Percentiles rank a stretch among this genome's conserved stretches.
Evolutionary conservation across 176 grass and related monocot species (phyloP).

Genomic region (Triticum aestivum): DNA sequence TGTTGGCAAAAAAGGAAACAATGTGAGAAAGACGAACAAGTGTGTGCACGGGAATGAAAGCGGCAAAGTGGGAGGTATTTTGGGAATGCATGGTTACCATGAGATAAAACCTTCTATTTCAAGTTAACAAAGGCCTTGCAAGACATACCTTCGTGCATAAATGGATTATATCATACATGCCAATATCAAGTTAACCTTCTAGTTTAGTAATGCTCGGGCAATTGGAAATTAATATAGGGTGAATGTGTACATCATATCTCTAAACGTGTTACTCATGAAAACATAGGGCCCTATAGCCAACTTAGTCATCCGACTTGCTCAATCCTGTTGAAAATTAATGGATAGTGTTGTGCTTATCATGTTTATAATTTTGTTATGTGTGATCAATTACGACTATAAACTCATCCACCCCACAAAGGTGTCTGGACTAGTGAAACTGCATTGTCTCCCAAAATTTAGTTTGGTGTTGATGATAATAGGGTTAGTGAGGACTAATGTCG

Average conservation of each 20-base stretch:
- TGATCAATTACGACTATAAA: no score
- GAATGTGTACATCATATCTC: not conserved
- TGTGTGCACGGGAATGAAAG: not conserved
- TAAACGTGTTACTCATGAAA: not conserved
- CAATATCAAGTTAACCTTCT: not conserved
- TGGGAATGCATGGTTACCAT: not conserved
- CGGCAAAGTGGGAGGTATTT: not conserved
- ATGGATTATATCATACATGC: not conserved
- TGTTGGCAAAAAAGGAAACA: not conserved
- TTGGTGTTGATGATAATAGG: no score
- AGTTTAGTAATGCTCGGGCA: not conserved
- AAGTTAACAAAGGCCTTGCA: not conserved
- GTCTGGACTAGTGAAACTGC: no score
- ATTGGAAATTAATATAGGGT: not conserved
- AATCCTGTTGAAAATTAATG: no score
- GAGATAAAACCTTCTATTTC: not conserved
- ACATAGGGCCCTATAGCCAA: not conserved
- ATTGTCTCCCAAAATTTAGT: no score
- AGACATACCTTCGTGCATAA: not conserved
- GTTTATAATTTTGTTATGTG: no score
- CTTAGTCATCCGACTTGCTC: no score
- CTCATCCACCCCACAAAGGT: no score
- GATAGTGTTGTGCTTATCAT: no score
- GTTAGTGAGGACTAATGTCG: no score
- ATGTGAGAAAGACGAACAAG: not conserved